phyloP scores from a whole-genome alignment of 495 filamentous ascomycete genomes.

The Neurospora discreta region DNA sequence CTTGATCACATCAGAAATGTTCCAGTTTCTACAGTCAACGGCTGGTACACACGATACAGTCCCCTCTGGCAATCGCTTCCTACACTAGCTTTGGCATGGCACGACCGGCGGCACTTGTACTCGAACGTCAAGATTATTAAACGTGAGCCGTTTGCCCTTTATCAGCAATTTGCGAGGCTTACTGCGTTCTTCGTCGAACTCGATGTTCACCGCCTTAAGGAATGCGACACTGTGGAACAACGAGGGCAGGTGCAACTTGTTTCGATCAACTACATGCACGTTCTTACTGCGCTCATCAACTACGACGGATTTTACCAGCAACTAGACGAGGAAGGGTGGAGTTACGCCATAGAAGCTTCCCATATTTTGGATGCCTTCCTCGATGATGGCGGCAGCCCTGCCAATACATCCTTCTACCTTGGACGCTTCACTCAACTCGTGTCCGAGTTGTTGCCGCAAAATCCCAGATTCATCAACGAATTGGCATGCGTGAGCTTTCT shows the following conservation, averaged over 20 bases:
- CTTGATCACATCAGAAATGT: constrained; percentile 19
- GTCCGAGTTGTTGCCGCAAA: constrained; percentile 21
- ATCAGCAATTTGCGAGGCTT: constrained; percentile 16
- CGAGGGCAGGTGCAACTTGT: constrained; percentile 7
- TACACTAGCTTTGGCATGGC: constrained; percentile 3
- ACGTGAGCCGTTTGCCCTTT: constrained; percentile 21
- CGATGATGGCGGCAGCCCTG: constrained; percentile 5
- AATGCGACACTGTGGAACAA: not conserved
- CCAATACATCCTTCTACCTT: constrained; percentile 7
- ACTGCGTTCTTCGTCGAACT: constrained; percentile 22
- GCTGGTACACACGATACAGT: constrained; percentile 27
- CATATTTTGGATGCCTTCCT: constrained; percentile 23
- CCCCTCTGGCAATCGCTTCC: constrained; percentile 26
- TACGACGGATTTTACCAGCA: constrained; percentile 18
- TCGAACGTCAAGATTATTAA: constrained; percentile 5
- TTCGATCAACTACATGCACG: constrained; percentile 20
- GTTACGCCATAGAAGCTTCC: constrained; percentile 19
- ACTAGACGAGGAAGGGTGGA: constrained; percentile 16
- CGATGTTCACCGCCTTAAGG: constrained; percentile 11
- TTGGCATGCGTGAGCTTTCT: constrained; percentile 27
- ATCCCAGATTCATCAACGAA: constrained; percentile 32
- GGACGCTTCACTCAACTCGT: constrained; percentile 22
- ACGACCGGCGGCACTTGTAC: constrained; percentile 1
- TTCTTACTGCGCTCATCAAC: constrained; percentile 18
- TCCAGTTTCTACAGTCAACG: constrained; percentile 12